phyloP scores from a whole-genome alignment of 192 early-diverging fungal species.

The Coemansia sp. region DNA sequence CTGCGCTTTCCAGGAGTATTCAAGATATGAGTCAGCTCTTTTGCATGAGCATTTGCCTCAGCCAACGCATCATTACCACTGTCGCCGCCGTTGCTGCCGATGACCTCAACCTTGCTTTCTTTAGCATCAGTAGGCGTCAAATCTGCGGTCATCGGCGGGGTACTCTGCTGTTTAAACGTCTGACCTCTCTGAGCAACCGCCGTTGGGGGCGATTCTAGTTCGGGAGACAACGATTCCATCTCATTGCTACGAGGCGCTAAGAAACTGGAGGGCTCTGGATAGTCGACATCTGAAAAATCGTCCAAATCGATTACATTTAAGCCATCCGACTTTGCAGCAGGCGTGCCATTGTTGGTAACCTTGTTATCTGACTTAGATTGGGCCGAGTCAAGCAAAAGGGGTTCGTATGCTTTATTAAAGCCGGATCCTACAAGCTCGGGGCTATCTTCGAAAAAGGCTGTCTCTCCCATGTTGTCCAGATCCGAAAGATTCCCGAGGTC shows the following conservation, averaged over 20 bases:
- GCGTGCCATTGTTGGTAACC: not conserved
- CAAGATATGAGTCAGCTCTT: not conserved
- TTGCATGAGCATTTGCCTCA: not conserved
- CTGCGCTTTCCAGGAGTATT: constrained; percentile 41
- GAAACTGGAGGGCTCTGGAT: constrained; percentile 13
- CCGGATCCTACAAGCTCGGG: not conserved
- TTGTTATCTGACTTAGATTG: not conserved
- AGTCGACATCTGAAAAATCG: constrained; percentile 16
- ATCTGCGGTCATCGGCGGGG: not conserved
- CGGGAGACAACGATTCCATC: constrained; percentile 8
- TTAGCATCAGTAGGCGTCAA: not conserved
- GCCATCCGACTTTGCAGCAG: not conserved
- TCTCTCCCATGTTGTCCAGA: not conserved
- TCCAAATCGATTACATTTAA: not conserved
- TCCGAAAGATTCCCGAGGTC: not conserved
- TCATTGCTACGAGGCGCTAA: not conserved
- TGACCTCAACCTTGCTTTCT: not conserved
- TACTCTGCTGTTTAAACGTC: not conserved
- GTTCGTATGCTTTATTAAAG: not conserved
- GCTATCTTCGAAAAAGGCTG: not conserved
- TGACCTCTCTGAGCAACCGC: not conserved
- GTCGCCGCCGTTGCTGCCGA: not conserved
- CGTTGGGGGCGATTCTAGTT: not conserved
- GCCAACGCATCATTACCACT: not conserved
- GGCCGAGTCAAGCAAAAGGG: not conserved